Evolutionary conservation across 345 rosid genomes (phyloP), one percentile per base, ranked within the genome.

Genomic region (Syzygium oleosum): DNA sequence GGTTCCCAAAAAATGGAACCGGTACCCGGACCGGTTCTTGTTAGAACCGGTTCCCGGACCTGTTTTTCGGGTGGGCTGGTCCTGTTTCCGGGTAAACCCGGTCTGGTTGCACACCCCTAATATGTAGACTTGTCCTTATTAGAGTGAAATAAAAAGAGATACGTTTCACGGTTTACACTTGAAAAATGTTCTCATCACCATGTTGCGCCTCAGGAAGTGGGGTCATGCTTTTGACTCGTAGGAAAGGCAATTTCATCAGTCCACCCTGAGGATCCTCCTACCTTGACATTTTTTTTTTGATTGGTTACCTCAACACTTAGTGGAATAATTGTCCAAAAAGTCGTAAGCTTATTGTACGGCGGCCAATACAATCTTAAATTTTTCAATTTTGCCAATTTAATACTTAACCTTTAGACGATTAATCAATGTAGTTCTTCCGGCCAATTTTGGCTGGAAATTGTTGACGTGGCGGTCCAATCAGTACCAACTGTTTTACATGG

Each of bases 391-490:
- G 2, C 6, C 1, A 61, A 61, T 59, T 63, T 29, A 63, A 0
- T n/a, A 6, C 0, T 61, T 7, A n/a, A 61, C 9, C 14, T 61
- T 61, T 61, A 6, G 2, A 3, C 4, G 3, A n/a, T 5, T 12
- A n/a, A 0, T 2, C 3, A 61, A 13, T 61, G 29, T 0, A 61
- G 2, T n/a, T 7, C 8, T 61, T 13, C 0, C 1, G 0, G 1
- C 14, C 29, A 61, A 27, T 61, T 61, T 61, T 27, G 8, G 7
- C 27, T 0, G 1, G 0, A 59, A 27, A 59, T 59, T 2, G 3
- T 2, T 59, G 3, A 23, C 10, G 0, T 55, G 1, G 12, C 9
- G 29, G 7, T 25, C 12, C 25, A 58, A 5, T 25, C 1, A 59
- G 0, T 5, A 27, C 3, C 5, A 3, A 16, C 34, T 1, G 6